Evolutionary conservation across 2,329 filamentous ascomycete species (phyloP), one percentile per base, ranked within the genome.

Genomic region (Albophoma yamanashiensis): DNA sequence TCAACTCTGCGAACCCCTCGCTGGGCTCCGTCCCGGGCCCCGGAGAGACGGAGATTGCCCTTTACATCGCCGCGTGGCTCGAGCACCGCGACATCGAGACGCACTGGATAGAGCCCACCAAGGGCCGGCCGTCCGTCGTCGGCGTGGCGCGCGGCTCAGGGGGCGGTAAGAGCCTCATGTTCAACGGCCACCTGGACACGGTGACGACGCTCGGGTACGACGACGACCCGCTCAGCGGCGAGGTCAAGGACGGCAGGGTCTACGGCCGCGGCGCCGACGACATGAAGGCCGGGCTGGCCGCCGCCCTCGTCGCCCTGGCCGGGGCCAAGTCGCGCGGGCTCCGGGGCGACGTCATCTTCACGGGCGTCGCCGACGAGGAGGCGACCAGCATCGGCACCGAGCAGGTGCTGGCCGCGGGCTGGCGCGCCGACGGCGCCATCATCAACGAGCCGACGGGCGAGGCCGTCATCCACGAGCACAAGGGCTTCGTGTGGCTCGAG

Each of bases 351-450:
- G 73, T 83, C 11, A 78, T 84, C 11, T 70, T 84, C 7, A 73
- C 80, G 0, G 80, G 76, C 1, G 81, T 84, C 3, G 77, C 81
- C 0, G 81, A 84, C 52, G 81, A 84, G 59, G 82, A 84, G 62
- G 74, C 74, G 50, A 66, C 70, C 5, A 81, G 78, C 36, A 77
- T 78, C 14, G 81, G 81, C 1, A 84, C 81, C 0, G 75, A 78
- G 60, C 73, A 82, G 47, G 63, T 83, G 0, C 66, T 84, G 1
- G 70, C 69, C 14, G 78, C 79, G 2, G 81, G 81, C 1, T 84
- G 80, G 81, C 71, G 71, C 38, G 79, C 81, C 1, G 79, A 83
- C 59, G 80, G 70, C 0, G 81, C 81, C 7, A 68, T 84, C 1
- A 74, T 83, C 2, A 73, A 69, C 1, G 80, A 82, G 59, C 78